These are phyloP conservation scores for Solanum paucissectum DNA, from an alignment of 257 asterid species.

Conservation along the genomic window DNA sequence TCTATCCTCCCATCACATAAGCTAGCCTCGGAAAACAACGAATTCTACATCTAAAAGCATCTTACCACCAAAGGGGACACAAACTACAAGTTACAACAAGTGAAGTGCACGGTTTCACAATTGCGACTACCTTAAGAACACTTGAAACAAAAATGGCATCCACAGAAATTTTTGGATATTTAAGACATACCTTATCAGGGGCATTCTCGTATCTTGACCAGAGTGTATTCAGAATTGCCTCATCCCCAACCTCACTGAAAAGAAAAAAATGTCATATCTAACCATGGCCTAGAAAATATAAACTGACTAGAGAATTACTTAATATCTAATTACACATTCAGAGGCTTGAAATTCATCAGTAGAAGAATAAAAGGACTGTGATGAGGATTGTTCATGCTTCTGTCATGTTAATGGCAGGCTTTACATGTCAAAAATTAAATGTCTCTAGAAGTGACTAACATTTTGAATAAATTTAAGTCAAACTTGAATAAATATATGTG, in stretches of 20 bases:
- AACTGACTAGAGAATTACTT: neutral
- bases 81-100: neutral
- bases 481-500: neutral
- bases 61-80: neutral
- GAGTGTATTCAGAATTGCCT: slow-evolving; percentile 70
- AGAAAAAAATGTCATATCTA: slow-evolving; percentile 9
- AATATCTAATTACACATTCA: neutral
- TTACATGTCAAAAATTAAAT: neutral
- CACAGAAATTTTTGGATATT: neutral
- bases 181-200: slow-evolving; percentile 53
- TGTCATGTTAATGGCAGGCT: neutral
- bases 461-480: neutral
- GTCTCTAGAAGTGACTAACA: neutral
- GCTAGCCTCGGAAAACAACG: neutral
- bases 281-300: neutral
- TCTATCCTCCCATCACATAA: neutral
- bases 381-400: neutral
- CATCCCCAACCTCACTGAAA: slow-evolving; percentile 81
- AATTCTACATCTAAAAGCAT: neutral
- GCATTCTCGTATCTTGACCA: slow-evolving; percentile 58
- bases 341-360: neutral
- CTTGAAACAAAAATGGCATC: neutral
- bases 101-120: neutral
- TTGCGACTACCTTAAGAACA: neutral
- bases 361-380: neutral